phyloP scores from a whole-genome alignment of 2,329 filamentous ascomycete genomes.

The Cytospora piceae region DNA sequence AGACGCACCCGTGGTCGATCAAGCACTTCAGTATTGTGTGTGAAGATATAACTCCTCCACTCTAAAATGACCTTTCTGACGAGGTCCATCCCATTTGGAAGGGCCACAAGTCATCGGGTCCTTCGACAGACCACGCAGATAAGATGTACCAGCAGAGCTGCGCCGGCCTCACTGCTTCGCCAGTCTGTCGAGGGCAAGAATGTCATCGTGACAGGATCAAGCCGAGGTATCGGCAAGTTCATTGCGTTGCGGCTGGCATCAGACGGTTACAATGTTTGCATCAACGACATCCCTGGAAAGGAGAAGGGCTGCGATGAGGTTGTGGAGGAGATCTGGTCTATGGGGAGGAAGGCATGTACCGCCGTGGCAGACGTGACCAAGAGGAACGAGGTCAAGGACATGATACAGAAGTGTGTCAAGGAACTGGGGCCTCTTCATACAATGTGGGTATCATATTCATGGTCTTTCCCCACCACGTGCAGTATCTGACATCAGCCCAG shows the following conservation, averaged over 20 bases:
- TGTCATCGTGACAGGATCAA: slow-evolving; percentile 37
- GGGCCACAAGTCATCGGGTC: not conserved
- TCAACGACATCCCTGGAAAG: slow-evolving; percentile 65
- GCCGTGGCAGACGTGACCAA: slow-evolving; percentile 66
- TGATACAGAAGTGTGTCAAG: slow-evolving; percentile 56
- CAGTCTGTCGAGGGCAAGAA: slow-evolving; percentile 18
- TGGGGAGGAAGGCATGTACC: slow-evolving; percentile 57
- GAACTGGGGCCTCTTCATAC: slow-evolving; percentile 55
- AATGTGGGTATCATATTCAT: not conserved
- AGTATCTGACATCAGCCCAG: slow-evolving; percentile 5
- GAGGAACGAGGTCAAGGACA: slow-evolving; percentile 50
- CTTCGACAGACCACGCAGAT: not conserved
- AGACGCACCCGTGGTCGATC: not conserved
- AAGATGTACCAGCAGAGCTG: slow-evolving; percentile 11
- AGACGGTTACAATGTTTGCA: slow-evolving; percentile 68
- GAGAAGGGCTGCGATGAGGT: slow-evolving; percentile 55
- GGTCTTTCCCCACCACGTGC: fast-evolving
- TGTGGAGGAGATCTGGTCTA: slow-evolving; percentile 54
- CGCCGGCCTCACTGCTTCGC: slow-evolving; percentile 8
- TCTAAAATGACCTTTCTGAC: slow-evolving; percentile 7
- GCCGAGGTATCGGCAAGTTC: slow-evolving; percentile 57
- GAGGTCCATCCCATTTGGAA: not conserved
- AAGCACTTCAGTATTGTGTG: not conserved
- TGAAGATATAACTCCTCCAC: not conserved
- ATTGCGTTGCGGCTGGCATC: slow-evolving; percentile 66